phyloP scores from a whole-genome alignment of 192 early-diverging fungal genomes.

The Glomus cerebriforme region DNA sequence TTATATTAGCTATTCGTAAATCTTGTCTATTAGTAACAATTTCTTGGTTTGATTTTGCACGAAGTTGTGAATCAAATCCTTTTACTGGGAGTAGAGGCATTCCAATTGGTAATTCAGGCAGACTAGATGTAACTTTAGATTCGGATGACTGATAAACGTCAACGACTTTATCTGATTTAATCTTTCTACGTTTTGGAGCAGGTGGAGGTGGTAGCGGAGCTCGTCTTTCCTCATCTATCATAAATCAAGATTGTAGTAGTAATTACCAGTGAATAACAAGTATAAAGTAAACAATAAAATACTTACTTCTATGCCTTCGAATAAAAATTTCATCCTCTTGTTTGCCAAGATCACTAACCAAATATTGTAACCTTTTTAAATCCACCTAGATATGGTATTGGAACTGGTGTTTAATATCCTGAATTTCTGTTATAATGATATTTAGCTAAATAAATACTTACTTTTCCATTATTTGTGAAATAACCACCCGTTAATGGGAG shows the following conservation, averaged over 20 bases:
- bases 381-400: conserved; percentile 50
- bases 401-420: neutral
- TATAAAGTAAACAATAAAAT: neutral
- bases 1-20: conserved; percentile 51
- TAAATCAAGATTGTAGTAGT: neutral
- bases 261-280: neutral
- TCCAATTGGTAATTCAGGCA: conserved; percentile 3
- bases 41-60: conserved; percentile 45
- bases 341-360: conserved; percentile 82
- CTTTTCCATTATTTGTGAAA: conserved; percentile 79
- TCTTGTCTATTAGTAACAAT: conserved; percentile 46
- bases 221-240: conserved; percentile 39
- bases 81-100: conserved; percentile 19
- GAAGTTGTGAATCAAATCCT: conserved; percentile 12
- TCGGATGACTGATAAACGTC: neutral
- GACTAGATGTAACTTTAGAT: no score
- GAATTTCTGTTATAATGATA: neutral
- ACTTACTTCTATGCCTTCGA: conserved; percentile 49
- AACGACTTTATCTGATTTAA: neutral
- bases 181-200: neutral
- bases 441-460: conserved; percentile 31
- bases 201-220: neutral
- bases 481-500: conserved; percentile 78
- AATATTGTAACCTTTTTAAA: conserved; percentile 72
- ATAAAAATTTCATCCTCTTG: conserved; percentile 81